Evolutionary conservation across 78 protist genomes (phyloP), one percentile per base, ranked within the genome.

Genomic region (Pelomyxa schiedti): DNA sequence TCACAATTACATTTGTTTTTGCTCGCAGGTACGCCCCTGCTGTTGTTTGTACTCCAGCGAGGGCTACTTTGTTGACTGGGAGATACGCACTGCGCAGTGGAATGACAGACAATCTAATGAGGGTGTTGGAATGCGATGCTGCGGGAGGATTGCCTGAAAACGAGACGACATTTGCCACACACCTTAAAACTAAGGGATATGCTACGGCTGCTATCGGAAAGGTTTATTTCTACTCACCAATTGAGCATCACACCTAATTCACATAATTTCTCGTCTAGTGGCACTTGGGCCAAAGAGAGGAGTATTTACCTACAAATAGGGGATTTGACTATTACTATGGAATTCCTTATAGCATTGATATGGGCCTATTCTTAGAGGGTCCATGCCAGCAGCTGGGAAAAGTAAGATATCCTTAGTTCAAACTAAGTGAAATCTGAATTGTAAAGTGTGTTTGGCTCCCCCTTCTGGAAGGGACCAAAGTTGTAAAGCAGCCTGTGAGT

Each of bases 31-130:
- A n/a, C n/a, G n/a, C n/a, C n/a, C n/a, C n/a, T n/a, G n/a, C n/a
- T n/a, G n/a, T n/a, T n/a, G n/a, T n/a, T n/a, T n/a, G 78, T n/a
- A 64, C 47, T 9, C 78, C 78, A 9, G 7, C 39, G 4, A 26
- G 78, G 8, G 78, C 78, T 1, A 32, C 72, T 1, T 32, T 74
- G 78, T 41, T 74, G 78, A 74, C 78, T 16, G 78, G 78, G 35
- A 68, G 78, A 35, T 37, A 39, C 30, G 30, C 69, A 4, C 24
- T 37, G 1, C 69, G 78, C 26, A 4, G 36, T 8, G 77, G 72
- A 8, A 8, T 16, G 36, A 29, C 63, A 9, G 3, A 66, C 29
- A 39, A 29, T 29, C 64, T 68, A 69, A 38, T 22, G 9, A 69
- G 78, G 35, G 78, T 74, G 26, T 74, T 74, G 28, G 3, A 41